Percentiles rank a stretch among this genome's conserved stretches.
Evolutionary conservation across 441 rosid genomes (phyloP).

Genomic region (Bocquillonia castaneifolia): DNA sequence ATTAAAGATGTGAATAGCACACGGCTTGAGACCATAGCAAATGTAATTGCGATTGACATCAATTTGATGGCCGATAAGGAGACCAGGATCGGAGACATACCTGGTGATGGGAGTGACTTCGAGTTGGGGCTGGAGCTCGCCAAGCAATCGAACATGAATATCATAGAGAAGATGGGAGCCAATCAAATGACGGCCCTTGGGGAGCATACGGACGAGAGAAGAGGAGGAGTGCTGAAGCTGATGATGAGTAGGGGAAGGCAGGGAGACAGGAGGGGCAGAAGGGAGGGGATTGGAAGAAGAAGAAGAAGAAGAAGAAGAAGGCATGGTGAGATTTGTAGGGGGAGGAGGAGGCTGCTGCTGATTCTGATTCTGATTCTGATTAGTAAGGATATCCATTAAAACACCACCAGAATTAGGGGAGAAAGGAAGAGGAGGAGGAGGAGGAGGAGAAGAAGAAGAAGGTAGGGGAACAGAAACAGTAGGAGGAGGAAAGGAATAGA

Average conservation of each 20-base stretch:
- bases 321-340: constrained; percentile 11
- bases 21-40: constrained; percentile 84
- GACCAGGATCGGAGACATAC: constrained; percentile 76
- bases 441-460: constrained; percentile 14
- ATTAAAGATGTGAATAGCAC: constrained; percentile 80
- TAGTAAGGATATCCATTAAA: constrained; percentile 35
- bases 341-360: constrained; percentile 15
- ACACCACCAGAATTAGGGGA: constrained; percentile 34
- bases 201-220: constrained; percentile 33
- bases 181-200: constrained; percentile 55
- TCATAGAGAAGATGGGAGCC: constrained; percentile 52
- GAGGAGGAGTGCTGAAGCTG: constrained; percentile 22
- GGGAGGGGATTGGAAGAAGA: constrained; percentile 27
- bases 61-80: constrained; percentile 73
- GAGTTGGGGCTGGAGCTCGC: constrained; percentile 71
- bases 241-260: constrained; percentile 30
- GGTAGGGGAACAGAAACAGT: constrained; percentile 23
- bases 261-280: constrained; percentile 36
- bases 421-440: constrained; percentile 13
- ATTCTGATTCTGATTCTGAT: constrained; percentile 16
- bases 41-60: constrained; percentile 77
- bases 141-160: constrained; percentile 48
- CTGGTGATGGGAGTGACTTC: constrained; percentile 80
- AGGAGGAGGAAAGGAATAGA: too few relatives aligned
- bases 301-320: constrained; percentile 21